Evolutionary conservation across 2,329 filamentous ascomycete species (phyloP).

Genomic region (Neospermospora avenae): DNA sequence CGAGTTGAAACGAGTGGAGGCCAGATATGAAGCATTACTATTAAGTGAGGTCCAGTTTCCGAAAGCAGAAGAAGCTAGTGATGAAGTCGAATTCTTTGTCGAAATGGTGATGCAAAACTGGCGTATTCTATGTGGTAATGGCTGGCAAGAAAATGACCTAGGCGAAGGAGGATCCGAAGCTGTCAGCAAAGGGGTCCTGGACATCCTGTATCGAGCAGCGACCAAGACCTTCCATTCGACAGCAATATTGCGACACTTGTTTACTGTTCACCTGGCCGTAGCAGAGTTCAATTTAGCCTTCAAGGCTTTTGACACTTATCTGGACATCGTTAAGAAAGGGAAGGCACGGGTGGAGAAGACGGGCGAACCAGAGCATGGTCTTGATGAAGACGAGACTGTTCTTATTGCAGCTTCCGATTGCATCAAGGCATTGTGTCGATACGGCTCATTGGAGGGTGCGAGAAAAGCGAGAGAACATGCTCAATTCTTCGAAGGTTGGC

Average conservation of each 20-base stretch:
- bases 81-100: slow-evolving; percentile 79
- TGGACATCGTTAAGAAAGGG: slow-evolving; percentile 80
- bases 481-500: slow-evolving; percentile 68
- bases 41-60: slow-evolving; percentile 81
- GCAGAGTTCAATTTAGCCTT: slow-evolving; percentile 91
- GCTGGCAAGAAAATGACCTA: slow-evolving; percentile 77
- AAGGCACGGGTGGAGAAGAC: slow-evolving; percentile 81
- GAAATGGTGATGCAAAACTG: slow-evolving; percentile 81
- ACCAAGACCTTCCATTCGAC: slow-evolving; percentile 96
- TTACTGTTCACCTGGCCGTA: slow-evolving; percentile 80
- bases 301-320: slow-evolving; percentile 87
- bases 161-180: slow-evolving; percentile 76
- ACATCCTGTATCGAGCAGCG: slow-evolving; percentile 84
- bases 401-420: slow-evolving; percentile 77
- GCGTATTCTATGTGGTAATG: slow-evolving; percentile 73
- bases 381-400: slow-evolving; percentile 77
- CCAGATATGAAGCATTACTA: slow-evolving; percentile 74
- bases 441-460: slow-evolving; percentile 69
- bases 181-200: slow-evolving; percentile 73
- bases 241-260: slow-evolving; percentile 78
- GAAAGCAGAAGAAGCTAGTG: slow-evolving; percentile 72
- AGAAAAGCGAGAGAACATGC: slow-evolving; percentile 75
- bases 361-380: slow-evolving; percentile 63
- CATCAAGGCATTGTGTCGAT: slow-evolving; percentile 76
- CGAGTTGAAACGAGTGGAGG: slow-evolving; percentile 77